Conservation (phyloP, 306 rosid species). For the Vigna reflexopilosa region DNA sequence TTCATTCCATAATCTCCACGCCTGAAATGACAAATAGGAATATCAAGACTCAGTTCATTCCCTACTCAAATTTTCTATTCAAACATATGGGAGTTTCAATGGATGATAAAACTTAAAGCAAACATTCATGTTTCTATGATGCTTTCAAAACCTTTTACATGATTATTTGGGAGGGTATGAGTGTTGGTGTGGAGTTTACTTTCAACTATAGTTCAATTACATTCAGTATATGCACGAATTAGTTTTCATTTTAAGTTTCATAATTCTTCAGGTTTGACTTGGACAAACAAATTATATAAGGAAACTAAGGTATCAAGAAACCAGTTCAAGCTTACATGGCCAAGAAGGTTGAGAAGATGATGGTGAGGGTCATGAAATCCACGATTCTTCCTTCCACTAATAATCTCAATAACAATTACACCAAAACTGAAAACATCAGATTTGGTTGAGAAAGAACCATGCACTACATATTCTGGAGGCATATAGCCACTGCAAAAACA, state of each 20-base stretch:
- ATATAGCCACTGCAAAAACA: slow-evolving; percentile 17
- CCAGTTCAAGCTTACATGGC: slow-evolving; percentile 12
- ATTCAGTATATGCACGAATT: neutral
- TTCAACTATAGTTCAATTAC: neutral
- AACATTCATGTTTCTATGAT: neutral
- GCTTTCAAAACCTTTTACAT: neutral
- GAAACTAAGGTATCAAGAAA: neutral
- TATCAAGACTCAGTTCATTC: neutral
- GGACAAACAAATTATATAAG: neutral
- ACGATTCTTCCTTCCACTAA: slow-evolving; percentile 27
- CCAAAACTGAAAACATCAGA: slow-evolving; percentile 35
- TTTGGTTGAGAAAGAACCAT: slow-evolving; percentile 31
- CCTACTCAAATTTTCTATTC: neutral
- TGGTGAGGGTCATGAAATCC: slow-evolving; percentile 6
- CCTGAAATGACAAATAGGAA: neutral
- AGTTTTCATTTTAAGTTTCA: neutral
- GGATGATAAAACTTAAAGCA: neutral
- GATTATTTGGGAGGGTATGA: neutral
- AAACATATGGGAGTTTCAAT: too few species aligned
- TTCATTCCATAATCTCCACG: slow-evolving; percentile 1
- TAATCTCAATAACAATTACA: slow-evolving; percentile 31
- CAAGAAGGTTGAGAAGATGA: slow-evolving; percentile 36
- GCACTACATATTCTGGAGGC: slow-evolving; percentile 19
- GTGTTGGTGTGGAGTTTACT: neutral
- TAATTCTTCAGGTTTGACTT: neutral